Conservation (phyloP, 352 stramenopile species). For the Globisporangium splendens region DNA sequence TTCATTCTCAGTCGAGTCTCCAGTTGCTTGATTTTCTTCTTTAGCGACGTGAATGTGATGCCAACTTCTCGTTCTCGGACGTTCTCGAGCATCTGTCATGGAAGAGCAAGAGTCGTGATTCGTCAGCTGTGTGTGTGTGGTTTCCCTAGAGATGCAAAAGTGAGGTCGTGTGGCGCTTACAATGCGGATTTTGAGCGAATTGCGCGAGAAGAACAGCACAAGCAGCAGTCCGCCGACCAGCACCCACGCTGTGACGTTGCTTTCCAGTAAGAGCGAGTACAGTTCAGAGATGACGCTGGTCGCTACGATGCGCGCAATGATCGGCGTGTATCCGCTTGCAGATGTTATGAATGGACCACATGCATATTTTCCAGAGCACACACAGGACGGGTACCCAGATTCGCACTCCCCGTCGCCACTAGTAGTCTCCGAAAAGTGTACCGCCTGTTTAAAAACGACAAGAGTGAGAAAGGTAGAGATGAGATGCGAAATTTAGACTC, state of each 20-base stretch:
- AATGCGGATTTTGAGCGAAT: conserved; percentile 49
- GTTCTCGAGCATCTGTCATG: conserved; percentile 28
- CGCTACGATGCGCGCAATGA: conserved; percentile 28
- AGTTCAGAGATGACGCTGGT: conserved; percentile 24
- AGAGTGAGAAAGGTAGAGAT: too few relatives aligned
- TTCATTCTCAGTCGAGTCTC: conserved; percentile 47
- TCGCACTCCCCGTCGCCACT: conserved; percentile 25
- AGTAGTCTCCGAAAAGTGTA: conserved; percentile 34
- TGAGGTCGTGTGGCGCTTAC: conserved; percentile 16
- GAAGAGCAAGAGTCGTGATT: not conserved
- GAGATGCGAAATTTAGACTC: not conserved
- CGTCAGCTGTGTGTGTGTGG: too few relatives aligned
- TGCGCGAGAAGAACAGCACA: conserved; percentile 43
- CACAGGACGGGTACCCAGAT: conserved; percentile 50
- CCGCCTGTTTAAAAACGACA: conserved; percentile 17
- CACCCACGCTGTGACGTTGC: conserved; percentile 33
- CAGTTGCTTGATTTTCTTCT: conserved; percentile 59
- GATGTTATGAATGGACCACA: conserved; percentile 57
- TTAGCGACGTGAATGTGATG: conserved; percentile 48
- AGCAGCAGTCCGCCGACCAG: conserved; percentile 33
- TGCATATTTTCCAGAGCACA: conserved; percentile 37
- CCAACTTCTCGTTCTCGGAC: conserved; percentile 46
- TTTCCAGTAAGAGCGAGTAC: conserved; percentile 35
- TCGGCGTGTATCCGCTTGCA: conserved; percentile 36
- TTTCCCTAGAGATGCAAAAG: too few relatives aligned